Base-by-base conservation (phyloP, 768 basidiomycete species). In the Boletus reticuloceps region DNA sequence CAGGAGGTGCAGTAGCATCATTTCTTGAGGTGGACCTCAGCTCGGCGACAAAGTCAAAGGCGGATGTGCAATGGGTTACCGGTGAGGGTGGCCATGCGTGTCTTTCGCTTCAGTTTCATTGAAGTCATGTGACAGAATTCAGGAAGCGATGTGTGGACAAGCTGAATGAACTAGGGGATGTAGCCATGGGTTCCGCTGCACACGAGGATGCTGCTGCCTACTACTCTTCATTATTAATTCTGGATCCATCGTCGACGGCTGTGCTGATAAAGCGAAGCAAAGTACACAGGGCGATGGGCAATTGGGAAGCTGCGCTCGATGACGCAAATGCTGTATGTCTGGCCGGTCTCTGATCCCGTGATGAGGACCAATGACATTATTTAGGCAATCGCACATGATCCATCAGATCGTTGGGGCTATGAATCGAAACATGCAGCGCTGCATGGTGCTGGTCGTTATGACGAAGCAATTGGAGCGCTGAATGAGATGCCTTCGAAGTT, bases 401-500 rank as follows among this genome's bases (percentile, higher is more conserved):
- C 64, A 9, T 55, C 49, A 9, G 25, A 49, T 17, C 55, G 43
- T 39, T 19, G 25, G 36, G 39, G 55, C 0, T 60, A 66, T 7
- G 41, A 65, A 41, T 22, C 29, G 10, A 65, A 47, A 32, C 55
- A 53, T 40, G 25, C 45, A 6, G 64, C 58, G 9, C 45, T 66
- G 6, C 55, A 57, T n/a, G 58, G 61, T 29, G 34, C 40, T 36
- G 38, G 53, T 39, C 46, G 27, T 22, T 64, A 63, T n/a, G 46
- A 53, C 4, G 64, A 65, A 20, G 64, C 64, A 5, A 60, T 65
- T 13, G 46, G 43, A 22, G 27, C 64, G 7, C 16, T 54, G 5
- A 17, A 57, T 7, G 46, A 51, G 14, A 47, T 65, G 45, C 8
- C 51, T 29, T 37, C 22, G 40, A 51, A 32, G 32, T 25, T 59